Evolutionary conservation across 306 rosid genomes (phyloP).

Genomic region (Inga laurina): DNA sequence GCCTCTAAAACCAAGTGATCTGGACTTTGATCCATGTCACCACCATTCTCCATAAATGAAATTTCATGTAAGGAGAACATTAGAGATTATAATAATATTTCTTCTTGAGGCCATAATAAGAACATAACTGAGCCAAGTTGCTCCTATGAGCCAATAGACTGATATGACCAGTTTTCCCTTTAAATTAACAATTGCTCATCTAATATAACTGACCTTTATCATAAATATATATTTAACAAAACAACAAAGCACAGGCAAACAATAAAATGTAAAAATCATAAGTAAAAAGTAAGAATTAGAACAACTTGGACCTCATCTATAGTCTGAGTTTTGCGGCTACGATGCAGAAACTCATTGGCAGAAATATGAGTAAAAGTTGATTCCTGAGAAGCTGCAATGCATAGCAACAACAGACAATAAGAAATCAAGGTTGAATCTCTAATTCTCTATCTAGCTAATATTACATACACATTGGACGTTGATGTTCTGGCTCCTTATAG

Average conservation of each 20-base stretch:
- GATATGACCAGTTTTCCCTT: conserved; percentile 2
- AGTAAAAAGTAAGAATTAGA: conserved; percentile 28
- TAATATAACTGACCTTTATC: neutral
- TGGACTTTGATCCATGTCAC: neutral
- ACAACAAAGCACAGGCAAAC: conserved; percentile 27
- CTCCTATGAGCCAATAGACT: neutral
- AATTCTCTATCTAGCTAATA: conserved; percentile 18
- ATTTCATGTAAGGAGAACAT: neutral
- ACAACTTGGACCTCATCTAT: conserved; percentile 76
- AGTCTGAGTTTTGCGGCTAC: conserved; percentile 76
- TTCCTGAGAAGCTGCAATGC: conserved; percentile 68
- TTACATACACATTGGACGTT: conserved; percentile 56
- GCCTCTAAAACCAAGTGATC: neutral
- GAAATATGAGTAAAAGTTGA: conserved; percentile 59
- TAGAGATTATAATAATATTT: neutral
- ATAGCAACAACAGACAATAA: conserved; percentile 33
- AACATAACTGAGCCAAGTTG: neutral
- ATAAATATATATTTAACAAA: neutral
- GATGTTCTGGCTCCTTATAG: conserved; percentile 58
- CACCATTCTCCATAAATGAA: neutral
- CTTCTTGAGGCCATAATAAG: neutral
- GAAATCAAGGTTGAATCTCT: conserved; percentile 23
- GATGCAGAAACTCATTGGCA: conserved; percentile 87
- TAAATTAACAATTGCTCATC: neutral
- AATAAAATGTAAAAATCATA: conserved; percentile 23